phyloP scores from a whole-genome alignment of 1,139 yeast species.

The Yamadazyma blattariae region DNA sequence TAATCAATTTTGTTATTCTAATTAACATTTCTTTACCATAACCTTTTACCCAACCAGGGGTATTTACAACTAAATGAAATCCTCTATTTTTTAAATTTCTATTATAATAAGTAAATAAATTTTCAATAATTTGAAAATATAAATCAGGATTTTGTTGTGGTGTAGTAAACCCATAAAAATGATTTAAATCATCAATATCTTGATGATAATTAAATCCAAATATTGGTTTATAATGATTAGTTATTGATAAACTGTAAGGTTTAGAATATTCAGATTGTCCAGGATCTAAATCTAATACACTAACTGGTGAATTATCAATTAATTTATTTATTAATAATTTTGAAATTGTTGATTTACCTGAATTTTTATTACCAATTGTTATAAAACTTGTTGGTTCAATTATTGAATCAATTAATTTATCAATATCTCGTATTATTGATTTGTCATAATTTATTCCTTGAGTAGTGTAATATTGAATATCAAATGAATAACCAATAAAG shows the following conservation, averaged over 20 bases:
- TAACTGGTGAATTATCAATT: slow-evolving; percentile 20
- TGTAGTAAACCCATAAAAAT: slow-evolving; percentile 66
- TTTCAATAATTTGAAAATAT: slow-evolving; percentile 47
- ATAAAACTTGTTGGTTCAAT: slow-evolving; percentile 21
- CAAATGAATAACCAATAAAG: slow-evolving; percentile 30
- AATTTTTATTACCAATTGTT: slow-evolving; percentile 55
- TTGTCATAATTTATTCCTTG: slow-evolving; percentile 19
- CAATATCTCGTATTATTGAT: slow-evolving; percentile 1
- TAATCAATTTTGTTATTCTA: slow-evolving; percentile 41
- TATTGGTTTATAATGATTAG: slow-evolving; percentile 19
- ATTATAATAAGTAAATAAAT: slow-evolving; percentile 37
- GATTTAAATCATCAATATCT: slow-evolving; percentile 25
- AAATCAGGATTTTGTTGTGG: slow-evolving; percentile 68
- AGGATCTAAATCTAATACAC: slow-evolving; percentile 80
- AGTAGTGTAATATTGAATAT: slow-evolving; percentile 23
- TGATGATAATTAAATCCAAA: slow-evolving; percentile 21
- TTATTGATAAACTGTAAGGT: slow-evolving; percentile 67
- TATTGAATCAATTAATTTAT: slow-evolving; percentile 2
- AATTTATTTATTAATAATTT: slow-evolving; percentile 50
- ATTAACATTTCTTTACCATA: slow-evolving; percentile 68
- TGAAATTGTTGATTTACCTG: slow-evolving; percentile 81
- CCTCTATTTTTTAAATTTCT: slow-evolving; percentile 23
- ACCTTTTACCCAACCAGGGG: slow-evolving; percentile 96
- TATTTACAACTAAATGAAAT: slow-evolving; percentile 61
- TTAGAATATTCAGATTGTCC: slow-evolving; percentile 82